phyloP scores from a whole-genome alignment of 305 asterid species.

The Fraxinus sp. region DNA sequence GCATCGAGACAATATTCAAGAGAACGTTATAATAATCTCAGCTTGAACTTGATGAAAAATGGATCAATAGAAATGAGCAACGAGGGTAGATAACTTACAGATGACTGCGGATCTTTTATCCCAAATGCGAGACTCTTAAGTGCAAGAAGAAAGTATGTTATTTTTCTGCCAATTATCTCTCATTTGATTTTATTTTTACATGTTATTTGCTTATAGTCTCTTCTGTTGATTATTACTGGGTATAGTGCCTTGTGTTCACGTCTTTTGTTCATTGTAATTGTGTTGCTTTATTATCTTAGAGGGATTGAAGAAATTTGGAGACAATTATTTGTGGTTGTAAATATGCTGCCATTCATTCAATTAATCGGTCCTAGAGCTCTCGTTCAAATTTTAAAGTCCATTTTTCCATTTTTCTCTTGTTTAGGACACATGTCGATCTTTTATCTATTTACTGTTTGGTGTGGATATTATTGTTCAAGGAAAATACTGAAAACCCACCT shows the following conservation, averaged over 20 bases:
- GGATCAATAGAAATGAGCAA: conserved; percentile 38
- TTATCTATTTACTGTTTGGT: not conserved
- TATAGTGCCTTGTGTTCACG: not conserved
- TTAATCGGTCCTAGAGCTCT: not conserved
- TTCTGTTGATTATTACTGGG: not conserved
- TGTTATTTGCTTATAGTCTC: not conserved
- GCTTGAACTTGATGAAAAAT: conserved; percentile 53
- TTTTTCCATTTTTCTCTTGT: not conserved
- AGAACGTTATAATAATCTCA: conserved; percentile 59
- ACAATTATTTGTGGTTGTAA: not conserved
- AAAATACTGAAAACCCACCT: not conserved
- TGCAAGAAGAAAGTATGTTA: not conserved
- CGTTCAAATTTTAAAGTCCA: not conserved
- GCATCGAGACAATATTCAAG: conserved; percentile 68
- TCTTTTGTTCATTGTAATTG: not conserved
- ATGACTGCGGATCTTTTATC: not conserved
- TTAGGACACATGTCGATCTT: not conserved
- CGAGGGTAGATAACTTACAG: conserved; percentile 10
- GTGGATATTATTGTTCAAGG: not conserved
- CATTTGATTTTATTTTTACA: not conserved
- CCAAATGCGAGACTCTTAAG: not conserved
- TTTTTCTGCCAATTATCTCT: not conserved
- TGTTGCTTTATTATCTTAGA: not conserved
- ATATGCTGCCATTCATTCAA: not conserved
- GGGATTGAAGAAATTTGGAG: not conserved